Evolutionary conservation across 306 rosid species (phyloP).

Genomic region (Oxytropis ochrocephala): DNA sequence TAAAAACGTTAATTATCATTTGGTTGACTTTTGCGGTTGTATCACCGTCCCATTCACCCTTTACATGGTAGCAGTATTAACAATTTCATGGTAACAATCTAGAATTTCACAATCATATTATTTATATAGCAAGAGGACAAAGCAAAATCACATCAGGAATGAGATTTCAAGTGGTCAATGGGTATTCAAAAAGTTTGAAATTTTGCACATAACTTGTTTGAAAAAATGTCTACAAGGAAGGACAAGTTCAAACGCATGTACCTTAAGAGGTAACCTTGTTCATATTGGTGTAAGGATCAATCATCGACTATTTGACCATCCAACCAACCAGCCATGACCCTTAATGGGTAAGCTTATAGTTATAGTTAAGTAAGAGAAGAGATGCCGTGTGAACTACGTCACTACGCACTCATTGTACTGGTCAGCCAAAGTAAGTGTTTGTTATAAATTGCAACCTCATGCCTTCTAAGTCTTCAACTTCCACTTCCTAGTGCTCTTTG

Average conservation of each 20-base stretch:
- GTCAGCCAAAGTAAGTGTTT: not conserved
- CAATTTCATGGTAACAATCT: no score
- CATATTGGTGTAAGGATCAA: not conserved
- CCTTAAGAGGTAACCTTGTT: not conserved
- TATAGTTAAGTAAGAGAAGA: not conserved
- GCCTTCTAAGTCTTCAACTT: not conserved
- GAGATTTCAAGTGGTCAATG: not conserved
- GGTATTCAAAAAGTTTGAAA: not conserved
- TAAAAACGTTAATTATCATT: no score
- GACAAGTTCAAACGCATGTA: not conserved
- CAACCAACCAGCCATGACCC: not conserved
- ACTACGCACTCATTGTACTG: constrained; percentile 16
- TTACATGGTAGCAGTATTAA: no score
- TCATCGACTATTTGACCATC: not conserved
- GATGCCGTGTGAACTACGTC: constrained; percentile 29
- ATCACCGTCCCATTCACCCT: no score
- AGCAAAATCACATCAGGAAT: not conserved
- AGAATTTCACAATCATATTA: no score
- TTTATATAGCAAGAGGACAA: not conserved
- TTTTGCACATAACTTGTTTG: not conserved
- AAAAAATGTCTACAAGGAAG: not conserved
- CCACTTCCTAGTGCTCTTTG: constrained; percentile 14
- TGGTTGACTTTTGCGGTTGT: no score
- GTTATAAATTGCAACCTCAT: constrained; percentile 16
- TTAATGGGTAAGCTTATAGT: not conserved